Conservation (phyloP, 208 protist species). For the Trypanosoma lewisi region DNA sequence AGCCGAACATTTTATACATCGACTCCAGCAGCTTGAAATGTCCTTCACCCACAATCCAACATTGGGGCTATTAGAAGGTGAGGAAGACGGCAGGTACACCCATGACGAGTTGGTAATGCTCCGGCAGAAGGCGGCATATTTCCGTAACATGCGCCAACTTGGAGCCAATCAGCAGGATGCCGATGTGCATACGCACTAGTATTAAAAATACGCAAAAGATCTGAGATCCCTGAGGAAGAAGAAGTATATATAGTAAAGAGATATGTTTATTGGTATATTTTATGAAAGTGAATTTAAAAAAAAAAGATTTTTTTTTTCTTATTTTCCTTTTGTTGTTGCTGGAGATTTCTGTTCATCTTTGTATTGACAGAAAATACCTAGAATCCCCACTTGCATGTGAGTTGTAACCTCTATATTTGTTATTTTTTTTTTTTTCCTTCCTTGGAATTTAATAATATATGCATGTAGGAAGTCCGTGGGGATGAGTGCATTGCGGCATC, state of each 20-base stretch:
- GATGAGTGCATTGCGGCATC: slow-evolving; percentile 11
- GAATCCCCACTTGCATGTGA: background rate
- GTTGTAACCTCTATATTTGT: background rate
- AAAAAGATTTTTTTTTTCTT: no score
- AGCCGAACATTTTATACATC: slow-evolving; percentile 47
- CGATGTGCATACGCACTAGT: slow-evolving; percentile 72
- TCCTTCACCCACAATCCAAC: slow-evolving; percentile 58
- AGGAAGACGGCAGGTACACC: slow-evolving; percentile 50
- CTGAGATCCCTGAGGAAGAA: background rate
- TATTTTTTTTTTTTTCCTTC: slow-evolving; percentile 11
- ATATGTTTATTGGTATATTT: no score
- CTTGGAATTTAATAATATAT: slow-evolving; percentile 7
- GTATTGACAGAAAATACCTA: background rate
- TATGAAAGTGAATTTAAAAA: no score
- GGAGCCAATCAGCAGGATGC: slow-evolving; percentile 75
- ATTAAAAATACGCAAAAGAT: background rate
- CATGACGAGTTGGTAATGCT: slow-evolving; percentile 73
- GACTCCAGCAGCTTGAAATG: slow-evolving; percentile 48
- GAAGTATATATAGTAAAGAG: background rate
- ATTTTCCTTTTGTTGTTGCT: no score
- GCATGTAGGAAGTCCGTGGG: background rate
- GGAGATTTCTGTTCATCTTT: background rate
- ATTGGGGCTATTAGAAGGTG: slow-evolving; percentile 42
- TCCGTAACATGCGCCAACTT: slow-evolving; percentile 71
- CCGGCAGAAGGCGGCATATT: slow-evolving; percentile 81